Conservation (phyloP, 257 asterid genomes). For the Gentiana macrophylla region DNA sequence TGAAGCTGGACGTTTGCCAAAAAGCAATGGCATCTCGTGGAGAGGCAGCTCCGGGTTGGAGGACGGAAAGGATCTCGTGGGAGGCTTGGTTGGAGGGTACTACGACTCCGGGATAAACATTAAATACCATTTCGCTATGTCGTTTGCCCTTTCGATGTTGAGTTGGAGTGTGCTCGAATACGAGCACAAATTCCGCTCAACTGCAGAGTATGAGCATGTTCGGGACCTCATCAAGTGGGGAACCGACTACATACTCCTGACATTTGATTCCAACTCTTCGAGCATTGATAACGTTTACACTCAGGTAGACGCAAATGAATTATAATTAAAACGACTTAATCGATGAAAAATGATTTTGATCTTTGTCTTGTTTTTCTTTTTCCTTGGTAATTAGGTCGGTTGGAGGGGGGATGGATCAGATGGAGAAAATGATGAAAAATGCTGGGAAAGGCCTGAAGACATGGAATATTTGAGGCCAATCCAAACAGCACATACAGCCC, state of each 20-base stretch:
- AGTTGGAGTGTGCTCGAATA: slow-evolving; percentile 24
- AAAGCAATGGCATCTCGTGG: slow-evolving; percentile 58
- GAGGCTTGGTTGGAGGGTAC: slow-evolving; percentile 81
- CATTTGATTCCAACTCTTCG: slow-evolving; percentile 69
- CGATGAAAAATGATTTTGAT: background rate
- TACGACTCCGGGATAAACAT: slow-evolving; percentile 82
- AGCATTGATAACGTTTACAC: slow-evolving; percentile 46
- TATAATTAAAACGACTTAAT: background rate
- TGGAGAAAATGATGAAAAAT: slow-evolving; percentile 74
- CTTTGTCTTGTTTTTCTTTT: background rate
- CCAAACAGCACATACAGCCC: slow-evolving; percentile 36
- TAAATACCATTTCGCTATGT: slow-evolving; percentile 76
- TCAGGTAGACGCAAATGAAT: slow-evolving; percentile 31
- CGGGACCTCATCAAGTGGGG: slow-evolving; percentile 84
- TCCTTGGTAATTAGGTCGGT: slow-evolving; percentile 40
- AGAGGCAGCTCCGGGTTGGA: slow-evolving; percentile 65
- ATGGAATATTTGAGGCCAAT: slow-evolving; percentile 55
- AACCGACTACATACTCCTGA: slow-evolving; percentile 65
- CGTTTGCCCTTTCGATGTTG: slow-evolving; percentile 87
- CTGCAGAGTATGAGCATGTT: slow-evolving; percentile 62
- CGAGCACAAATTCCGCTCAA: slow-evolving; percentile 59
- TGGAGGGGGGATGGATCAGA: slow-evolving; percentile 41
- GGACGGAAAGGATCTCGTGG: slow-evolving; percentile 67
- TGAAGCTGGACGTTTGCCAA: slow-evolving; percentile 77
- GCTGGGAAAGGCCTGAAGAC: slow-evolving; percentile 86